phyloP scores from a whole-genome alignment of 768 basidiomycete genomes.

The Naganishia vishniacii region DNA sequence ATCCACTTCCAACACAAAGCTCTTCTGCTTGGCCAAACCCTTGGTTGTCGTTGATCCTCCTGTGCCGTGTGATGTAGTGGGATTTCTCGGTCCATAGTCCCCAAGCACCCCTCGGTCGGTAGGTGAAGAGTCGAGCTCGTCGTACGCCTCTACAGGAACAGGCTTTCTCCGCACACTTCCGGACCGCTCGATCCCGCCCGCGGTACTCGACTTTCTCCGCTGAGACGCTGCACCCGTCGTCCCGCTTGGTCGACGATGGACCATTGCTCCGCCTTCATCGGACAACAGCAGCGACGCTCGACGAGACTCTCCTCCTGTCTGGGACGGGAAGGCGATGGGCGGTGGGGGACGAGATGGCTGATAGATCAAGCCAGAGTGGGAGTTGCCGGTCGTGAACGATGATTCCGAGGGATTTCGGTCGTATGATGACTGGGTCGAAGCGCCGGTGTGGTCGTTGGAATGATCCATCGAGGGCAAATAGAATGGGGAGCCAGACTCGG shows the following conservation, averaged over 20 bases:
- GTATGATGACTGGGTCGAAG: background rate
- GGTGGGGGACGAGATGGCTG: background rate
- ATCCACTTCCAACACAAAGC: slow-evolving; percentile 11
- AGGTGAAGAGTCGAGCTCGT: background rate
- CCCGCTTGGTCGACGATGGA: too few relatives aligned
- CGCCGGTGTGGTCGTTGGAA: background rate
- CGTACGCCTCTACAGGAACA: background rate
- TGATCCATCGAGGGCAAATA: background rate
- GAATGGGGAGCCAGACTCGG: background rate
- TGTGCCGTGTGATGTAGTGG: background rate
- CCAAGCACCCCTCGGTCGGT: too few relatives aligned
- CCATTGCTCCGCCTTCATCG: too few relatives aligned
- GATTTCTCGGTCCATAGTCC: background rate
- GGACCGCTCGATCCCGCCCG: background rate
- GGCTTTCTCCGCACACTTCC: slow-evolving; percentile 6
- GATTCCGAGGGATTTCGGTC: slow-evolving; percentile 1
- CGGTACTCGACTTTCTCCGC: background rate
- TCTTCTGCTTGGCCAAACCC: background rate
- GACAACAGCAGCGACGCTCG: too few relatives aligned
- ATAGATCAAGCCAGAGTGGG: background rate
- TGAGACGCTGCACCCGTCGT: too few relatives aligned
- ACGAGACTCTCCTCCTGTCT: too few relatives aligned
- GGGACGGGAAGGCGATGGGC: background rate
- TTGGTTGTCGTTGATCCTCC: background rate
- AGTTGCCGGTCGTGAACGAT: background rate